phyloP scores from a whole-genome alignment of 2,329 filamentous ascomycete species.

The Exophiala phaeomuriformis region DNA sequence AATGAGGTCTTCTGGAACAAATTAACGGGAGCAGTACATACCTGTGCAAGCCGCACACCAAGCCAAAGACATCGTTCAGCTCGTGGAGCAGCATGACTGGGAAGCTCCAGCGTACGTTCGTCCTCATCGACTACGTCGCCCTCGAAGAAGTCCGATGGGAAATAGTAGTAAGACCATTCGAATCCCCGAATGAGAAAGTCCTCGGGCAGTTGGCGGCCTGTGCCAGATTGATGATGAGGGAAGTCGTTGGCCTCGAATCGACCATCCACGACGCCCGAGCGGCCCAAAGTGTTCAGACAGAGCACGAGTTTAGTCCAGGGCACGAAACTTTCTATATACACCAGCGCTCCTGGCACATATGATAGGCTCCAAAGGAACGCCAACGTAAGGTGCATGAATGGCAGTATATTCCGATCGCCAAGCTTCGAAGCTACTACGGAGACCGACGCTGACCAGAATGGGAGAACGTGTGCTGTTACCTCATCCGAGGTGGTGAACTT shows the following conservation, averaged over 20 bases:
- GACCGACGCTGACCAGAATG: constrained; percentile 38
- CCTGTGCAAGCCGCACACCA: constrained; percentile 38
- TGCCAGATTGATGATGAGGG: constrained; percentile 35
- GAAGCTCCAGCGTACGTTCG: constrained; percentile 46
- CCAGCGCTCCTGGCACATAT: constrained; percentile 34
- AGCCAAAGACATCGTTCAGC: constrained; percentile 48
- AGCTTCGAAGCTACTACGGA: constrained; percentile 41
- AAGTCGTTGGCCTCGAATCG: constrained; percentile 38
- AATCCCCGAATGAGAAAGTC: constrained; percentile 53
- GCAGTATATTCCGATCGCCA: constrained; percentile 47
- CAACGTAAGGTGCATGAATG: constrained; percentile 49
- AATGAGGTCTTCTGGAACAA: background rate
- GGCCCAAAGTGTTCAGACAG: constrained; percentile 49
- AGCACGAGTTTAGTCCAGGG: constrained; percentile 46
- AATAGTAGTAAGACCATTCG: constrained; percentile 46
- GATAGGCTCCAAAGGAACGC: constrained; percentile 46
- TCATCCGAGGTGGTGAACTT: constrained; percentile 25
- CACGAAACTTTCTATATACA: constrained; percentile 37
- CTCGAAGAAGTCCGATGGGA: constrained; percentile 46
- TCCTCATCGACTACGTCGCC: constrained; percentile 47
- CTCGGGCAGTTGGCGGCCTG: constrained; percentile 47
- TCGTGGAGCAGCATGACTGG: constrained; percentile 43
- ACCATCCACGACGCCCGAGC: constrained; percentile 32
- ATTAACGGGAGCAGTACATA: constrained; percentile 26
- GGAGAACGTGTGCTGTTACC: constrained; percentile 34